Conservation (phyloP, 2,329 filamentous ascomycete species). For the Aspergillus terreus region DNA sequence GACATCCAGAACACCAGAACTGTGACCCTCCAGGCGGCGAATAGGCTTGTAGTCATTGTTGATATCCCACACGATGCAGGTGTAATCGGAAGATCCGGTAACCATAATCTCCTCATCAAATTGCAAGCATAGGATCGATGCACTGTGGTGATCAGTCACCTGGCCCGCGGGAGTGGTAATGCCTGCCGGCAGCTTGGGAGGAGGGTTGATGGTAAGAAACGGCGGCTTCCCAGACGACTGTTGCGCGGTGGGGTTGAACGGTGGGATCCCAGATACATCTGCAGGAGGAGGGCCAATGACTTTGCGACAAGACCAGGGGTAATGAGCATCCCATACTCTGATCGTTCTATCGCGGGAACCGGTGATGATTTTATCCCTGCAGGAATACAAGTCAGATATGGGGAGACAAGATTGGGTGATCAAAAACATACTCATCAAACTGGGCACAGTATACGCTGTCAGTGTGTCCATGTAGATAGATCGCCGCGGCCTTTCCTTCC, state of each 20-base stretch:
- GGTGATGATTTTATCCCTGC: constrained; percentile 87
- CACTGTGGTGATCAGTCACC: constrained; percentile 67
- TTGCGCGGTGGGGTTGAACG: constrained; percentile 48
- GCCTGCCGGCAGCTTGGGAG: constrained; percentile 52
- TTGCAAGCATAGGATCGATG: constrained; percentile 90
- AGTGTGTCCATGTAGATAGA: constrained; percentile 88
- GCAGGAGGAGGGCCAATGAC: constrained; percentile 76
- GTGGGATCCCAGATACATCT: constrained; percentile 27
- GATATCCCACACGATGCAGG: constrained; percentile 88
- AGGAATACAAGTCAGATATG: background rate
- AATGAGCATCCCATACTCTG: constrained; percentile 91
- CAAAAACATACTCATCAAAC: constrained; percentile 79
- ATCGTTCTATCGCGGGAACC: constrained; percentile 94
- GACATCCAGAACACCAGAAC: constrained; percentile 86
- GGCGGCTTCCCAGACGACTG: constrained; percentile 39
- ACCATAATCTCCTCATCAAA: constrained; percentile 92
- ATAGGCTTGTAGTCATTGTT: constrained; percentile 74
- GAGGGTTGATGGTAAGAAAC: constrained; percentile 47
- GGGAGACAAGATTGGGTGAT: background rate
- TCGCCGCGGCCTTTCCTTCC: constrained; percentile 69
- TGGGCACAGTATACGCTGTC: constrained; percentile 98
- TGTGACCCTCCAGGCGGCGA: constrained; percentile 72
- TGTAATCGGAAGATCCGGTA: constrained; percentile 88
- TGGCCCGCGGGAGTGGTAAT: constrained; percentile 40
- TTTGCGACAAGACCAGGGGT: constrained; percentile 71